These are phyloP conservation scores for Sarocladiaceae sp. DNA, from an alignment of 2,329 filamentous ascomycete species.

Conservation along the genomic window DNA sequence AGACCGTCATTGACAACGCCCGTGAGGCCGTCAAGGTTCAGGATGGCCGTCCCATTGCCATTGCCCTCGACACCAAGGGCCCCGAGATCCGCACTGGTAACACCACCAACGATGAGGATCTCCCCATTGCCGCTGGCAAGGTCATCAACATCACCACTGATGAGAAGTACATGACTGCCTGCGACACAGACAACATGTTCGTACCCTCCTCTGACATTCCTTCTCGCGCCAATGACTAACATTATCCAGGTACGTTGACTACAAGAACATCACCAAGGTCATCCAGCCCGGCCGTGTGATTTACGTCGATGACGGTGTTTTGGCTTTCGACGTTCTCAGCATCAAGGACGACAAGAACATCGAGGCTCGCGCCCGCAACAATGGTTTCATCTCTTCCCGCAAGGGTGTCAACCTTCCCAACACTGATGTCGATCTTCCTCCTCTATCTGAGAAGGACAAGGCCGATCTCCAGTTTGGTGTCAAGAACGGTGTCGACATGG, in stretches of 20 bases:
- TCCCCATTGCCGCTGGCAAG: slow-evolving; percentile 77
- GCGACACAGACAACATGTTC: slow-evolving; percentile 91
- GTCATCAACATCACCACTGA: slow-evolving; percentile 97
- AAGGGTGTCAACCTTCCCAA: slow-evolving; percentile 99
- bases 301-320: slow-evolving; percentile 97
- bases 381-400: slow-evolving; percentile 96
- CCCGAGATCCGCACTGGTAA: slow-evolving; percentile 60
- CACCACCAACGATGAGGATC: slow-evolving; percentile 81
- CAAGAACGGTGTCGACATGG: slow-evolving; percentile 98
- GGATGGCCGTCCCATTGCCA: slow-evolving; percentile 83
- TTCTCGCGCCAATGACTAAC: slow-evolving; percentile 11
- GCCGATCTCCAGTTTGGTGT: slow-evolving; percentile 90
- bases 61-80: slow-evolving; percentile 77
- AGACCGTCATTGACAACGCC: slow-evolving; percentile 96
- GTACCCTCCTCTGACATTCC: slow-evolving; percentile 24
- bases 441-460: slow-evolving; percentile 98
- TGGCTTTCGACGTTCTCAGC: slow-evolving; percentile 90
- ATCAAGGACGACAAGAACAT: slow-evolving; percentile 87
- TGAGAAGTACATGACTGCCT: slow-evolving; percentile 79
- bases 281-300: slow-evolving; percentile 87
- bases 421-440: slow-evolving; percentile 96
- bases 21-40: slow-evolving; percentile 77
- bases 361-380: slow-evolving; percentile 85
- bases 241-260: slow-evolving; percentile 78
- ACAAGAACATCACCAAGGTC: slow-evolving; percentile 99